phyloP scores from a whole-genome alignment of 2,329 filamentous ascomycete genomes.

The Berkeleyomyces basicola region DNA sequence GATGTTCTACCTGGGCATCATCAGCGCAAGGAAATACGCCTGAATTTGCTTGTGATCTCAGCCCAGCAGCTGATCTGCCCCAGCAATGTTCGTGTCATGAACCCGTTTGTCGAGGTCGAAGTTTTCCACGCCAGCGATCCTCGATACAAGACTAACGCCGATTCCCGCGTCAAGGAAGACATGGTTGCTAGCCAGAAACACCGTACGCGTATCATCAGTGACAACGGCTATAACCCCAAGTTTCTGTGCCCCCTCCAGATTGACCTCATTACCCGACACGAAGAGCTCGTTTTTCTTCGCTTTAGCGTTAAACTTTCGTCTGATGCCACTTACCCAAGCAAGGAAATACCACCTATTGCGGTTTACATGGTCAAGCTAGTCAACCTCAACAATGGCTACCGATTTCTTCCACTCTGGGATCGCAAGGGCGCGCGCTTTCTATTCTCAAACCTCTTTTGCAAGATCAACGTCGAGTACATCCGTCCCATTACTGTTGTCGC shows the following conservation, averaged over 20 bases:
- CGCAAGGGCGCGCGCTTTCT: conserved; percentile 80
- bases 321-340: conserved; percentile 44
- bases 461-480: conserved; percentile 50
- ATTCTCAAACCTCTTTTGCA: conserved; percentile 88
- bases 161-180: conserved; percentile 33
- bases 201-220: conserved; percentile 62
- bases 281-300: conserved; percentile 81
- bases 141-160: conserved; percentile 65
- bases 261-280: conserved; percentile 80
- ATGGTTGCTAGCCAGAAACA: conserved; percentile 51
- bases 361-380: conserved; percentile 86
- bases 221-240: conserved; percentile 85
- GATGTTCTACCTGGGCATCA: conserved; percentile 33
- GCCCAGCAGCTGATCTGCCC: conserved; percentile 87
- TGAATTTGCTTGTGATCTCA: conserved; percentile 77
- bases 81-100: conserved; percentile 54
- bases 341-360: conserved; percentile 51
- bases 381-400: conserved; percentile 81
- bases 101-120: conserved; percentile 90
- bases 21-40: conserved; percentile 66
- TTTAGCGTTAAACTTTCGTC: conserved; percentile 81
- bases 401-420: conserved; percentile 79
- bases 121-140: conserved; percentile 91
- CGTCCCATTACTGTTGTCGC: conserved; percentile 38
- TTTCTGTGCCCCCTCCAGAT: conserved; percentile 71